These are phyloP conservation scores for Coniochaeta sp. DNA, from an alignment of 2,329 filamentous ascomycete genomes.

Conservation along the genomic window DNA sequence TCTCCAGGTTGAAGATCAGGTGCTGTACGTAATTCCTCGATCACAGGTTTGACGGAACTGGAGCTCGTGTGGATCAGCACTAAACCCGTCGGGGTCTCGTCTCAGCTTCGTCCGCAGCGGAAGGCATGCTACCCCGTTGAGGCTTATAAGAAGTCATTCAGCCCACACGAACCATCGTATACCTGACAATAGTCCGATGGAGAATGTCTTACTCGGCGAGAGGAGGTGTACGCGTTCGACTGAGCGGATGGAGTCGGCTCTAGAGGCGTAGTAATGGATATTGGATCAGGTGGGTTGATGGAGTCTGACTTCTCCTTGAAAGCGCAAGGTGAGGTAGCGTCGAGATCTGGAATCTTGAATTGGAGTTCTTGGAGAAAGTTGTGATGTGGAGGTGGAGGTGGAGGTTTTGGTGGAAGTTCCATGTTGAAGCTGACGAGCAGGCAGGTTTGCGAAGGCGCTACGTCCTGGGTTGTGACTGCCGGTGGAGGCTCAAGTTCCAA, in stretches of 20 bases:
- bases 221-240: not conserved
- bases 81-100: not conserved
- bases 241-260: not conserved
- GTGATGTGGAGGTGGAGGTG: no score
- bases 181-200: not conserved
- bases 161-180: not conserved
- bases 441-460: no score
- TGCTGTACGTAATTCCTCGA: no score
- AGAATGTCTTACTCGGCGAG: not conserved
- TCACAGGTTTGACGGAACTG: no score
- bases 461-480: no score
- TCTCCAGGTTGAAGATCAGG: no score
- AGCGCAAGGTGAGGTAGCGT: not conserved
- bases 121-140: not conserved
- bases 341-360: not conserved
- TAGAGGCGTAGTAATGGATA: no score
- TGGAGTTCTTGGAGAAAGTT: not conserved
- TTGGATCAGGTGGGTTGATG: not conserved
- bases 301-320: not conserved
- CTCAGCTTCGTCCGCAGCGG: not conserved
- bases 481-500: no score
- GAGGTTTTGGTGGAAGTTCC: no score
- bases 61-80: not conserved
- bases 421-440: no score
- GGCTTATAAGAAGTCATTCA: not conserved